A percentile compares a stretch with the other conserved stretches of the same genome.
Evolutionary conservation across 495 filamentous ascomycete genomes (phyloP).

Genomic region (Cenococcum geophilum): DNA sequence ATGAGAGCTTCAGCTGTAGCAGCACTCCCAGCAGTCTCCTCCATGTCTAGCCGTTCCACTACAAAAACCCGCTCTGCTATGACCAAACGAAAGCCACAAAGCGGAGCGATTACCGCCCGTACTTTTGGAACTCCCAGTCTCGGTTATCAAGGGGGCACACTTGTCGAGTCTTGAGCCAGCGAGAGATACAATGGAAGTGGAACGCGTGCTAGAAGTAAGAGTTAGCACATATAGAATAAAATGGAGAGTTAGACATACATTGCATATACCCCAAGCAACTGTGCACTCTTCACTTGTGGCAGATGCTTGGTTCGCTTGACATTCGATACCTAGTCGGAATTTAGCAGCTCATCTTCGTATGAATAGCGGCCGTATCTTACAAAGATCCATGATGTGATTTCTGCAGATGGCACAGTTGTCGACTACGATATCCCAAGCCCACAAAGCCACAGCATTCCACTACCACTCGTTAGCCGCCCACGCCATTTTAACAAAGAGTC

Average conservation of each 20-base stretch:
- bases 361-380: conserved; percentile 44
- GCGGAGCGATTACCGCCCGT: conserved; percentile 59
- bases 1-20: no score
- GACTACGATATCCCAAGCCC: conserved; percentile 99
- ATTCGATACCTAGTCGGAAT: conserved; percentile 72
- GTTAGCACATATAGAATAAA: conserved; percentile 13
- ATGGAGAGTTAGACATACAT: conserved; percentile 54
- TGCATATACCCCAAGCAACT: conserved; percentile 98
- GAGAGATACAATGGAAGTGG: conserved; percentile 99
- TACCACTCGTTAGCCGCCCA: conserved; percentile 38
- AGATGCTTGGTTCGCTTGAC: conserved; percentile 98
- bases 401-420: conserved; percentile 99
- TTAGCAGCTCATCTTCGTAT: conserved; percentile 6
- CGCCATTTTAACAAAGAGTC: background rate
- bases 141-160: conserved; percentile 97
- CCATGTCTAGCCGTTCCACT: no score
- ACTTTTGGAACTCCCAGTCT: conserved; percentile 99
- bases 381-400: conserved; percentile 99
- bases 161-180: conserved; percentile 99
- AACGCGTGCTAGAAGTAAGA: conserved; percentile 73
- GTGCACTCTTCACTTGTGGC: conserved; percentile 97
- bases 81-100: no score
- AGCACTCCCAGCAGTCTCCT: no score
- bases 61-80: no score
- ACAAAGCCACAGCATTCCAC: conserved; percentile 99